Evolutionary conservation across 257 asterid genomes (phyloP).

Genomic region (Linderniella brevidens): DNA sequence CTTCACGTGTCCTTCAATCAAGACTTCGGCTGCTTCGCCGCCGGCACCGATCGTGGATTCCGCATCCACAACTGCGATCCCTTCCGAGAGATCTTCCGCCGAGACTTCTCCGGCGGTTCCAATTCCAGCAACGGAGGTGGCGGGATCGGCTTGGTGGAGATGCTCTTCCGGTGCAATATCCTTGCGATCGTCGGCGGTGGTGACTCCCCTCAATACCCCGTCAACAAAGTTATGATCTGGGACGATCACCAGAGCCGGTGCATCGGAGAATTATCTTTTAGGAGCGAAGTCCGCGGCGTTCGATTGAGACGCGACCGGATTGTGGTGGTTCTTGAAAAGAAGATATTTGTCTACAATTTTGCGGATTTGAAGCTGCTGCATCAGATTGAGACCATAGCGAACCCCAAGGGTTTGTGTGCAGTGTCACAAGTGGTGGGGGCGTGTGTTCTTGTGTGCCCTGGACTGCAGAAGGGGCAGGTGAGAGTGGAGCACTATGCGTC

Average conservation of each 20-base stretch:
- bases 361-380: slow-evolving; percentile 69
- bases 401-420: slow-evolving; percentile 76
- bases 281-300: slow-evolving; percentile 81
- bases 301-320: slow-evolving; percentile 63
- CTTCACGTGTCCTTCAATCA: slow-evolving; percentile 83
- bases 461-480: slow-evolving; percentile 75
- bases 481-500: slow-evolving; percentile 73
- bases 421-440: slow-evolving; percentile 66
- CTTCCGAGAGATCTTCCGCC: slow-evolving; percentile 64
- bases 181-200: slow-evolving; percentile 81
- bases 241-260: slow-evolving; percentile 76
- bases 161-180: slow-evolving; percentile 77
- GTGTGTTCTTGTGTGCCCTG: slow-evolving; percentile 73
- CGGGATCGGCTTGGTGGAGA: slow-evolving; percentile 66
- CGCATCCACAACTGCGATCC: slow-evolving; percentile 80
- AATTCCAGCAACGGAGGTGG: slow-evolving; percentile 18
- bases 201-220: slow-evolving; percentile 58
- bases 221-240: slow-evolving; percentile 91
- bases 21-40: slow-evolving; percentile 67
- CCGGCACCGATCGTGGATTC: slow-evolving; percentile 65
- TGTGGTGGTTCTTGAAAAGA: slow-evolving; percentile 56
- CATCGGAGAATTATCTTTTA: slow-evolving; percentile 66
- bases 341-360: slow-evolving; percentile 69
- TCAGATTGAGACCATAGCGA: slow-evolving; percentile 73
- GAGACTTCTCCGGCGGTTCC: slow-evolving; percentile 32